These are phyloP conservation scores for Strobilomyces echinocephalus DNA, from an alignment of 768 basidiomycete species.

Conservation along the genomic window DNA sequence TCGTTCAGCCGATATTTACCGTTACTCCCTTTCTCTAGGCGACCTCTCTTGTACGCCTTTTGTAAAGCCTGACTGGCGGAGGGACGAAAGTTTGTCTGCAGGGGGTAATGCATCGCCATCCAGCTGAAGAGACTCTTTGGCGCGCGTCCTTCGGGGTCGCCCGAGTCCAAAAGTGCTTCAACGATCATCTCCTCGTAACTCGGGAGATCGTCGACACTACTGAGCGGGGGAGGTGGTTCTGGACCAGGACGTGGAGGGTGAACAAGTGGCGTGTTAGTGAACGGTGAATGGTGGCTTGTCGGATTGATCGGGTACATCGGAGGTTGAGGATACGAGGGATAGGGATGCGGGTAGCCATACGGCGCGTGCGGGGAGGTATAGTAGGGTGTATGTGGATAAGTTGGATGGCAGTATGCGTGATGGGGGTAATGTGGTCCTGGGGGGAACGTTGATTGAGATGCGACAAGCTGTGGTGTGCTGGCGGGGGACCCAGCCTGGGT, in stretches of 20 bases:
- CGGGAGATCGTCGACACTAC: slow-evolving; percentile 54
- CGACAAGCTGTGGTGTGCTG: slow-evolving; percentile 16
- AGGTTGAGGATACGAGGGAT: slow-evolving; percentile 28
- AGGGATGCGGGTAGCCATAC: slow-evolving; percentile 39
- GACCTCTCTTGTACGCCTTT: slow-evolving; percentile 78
- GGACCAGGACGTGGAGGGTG: slow-evolving; percentile 31
- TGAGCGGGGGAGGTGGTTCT: slow-evolving; percentile 23
- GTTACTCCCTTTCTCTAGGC: slow-evolving; percentile 68
- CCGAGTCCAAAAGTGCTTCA: slow-evolving; percentile 63
- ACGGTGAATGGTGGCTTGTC: slow-evolving; percentile 27
- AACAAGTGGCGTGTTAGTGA: slow-evolving; percentile 33
- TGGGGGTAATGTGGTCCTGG: slow-evolving; percentile 42
- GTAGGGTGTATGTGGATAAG: slow-evolving; percentile 67
- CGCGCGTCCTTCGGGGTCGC: slow-evolving; percentile 69
- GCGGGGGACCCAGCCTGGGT: slow-evolving; percentile 23
- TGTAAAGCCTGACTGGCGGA: slow-evolving; percentile 87
- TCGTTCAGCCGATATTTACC: slow-evolving; percentile 75
- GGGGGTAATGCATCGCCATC: slow-evolving; percentile 79
- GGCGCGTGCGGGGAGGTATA: slow-evolving; percentile 43
- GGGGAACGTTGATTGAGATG: slow-evolving; percentile 19
- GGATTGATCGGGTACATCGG: slow-evolving; percentile 32
- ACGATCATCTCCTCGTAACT: slow-evolving; percentile 93
- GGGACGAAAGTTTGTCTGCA: slow-evolving; percentile 85
- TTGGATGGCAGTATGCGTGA: slow-evolving; percentile 51
- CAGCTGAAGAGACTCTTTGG: slow-evolving; percentile 81